Conservation (phyloP, 1,284 basidiomycete genomes). For the Ganoderma multipileum region DNA sequence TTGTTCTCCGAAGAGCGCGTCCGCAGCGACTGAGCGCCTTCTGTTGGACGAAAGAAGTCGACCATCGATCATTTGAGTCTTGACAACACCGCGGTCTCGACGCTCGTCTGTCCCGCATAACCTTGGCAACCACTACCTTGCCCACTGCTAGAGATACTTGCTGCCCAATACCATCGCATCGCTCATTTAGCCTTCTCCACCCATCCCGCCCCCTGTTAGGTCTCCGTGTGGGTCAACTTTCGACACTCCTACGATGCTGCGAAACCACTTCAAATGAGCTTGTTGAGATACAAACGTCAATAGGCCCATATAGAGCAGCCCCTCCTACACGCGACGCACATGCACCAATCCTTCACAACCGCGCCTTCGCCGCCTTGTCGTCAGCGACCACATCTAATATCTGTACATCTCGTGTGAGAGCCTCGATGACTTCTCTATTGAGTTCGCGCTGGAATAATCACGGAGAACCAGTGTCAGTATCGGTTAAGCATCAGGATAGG, state of each 20-base stretch:
- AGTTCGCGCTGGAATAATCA: constrained; percentile 45
- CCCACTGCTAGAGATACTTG: no score
- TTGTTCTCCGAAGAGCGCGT: neutral
- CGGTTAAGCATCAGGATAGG: neutral
- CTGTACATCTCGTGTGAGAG: constrained; percentile 37
- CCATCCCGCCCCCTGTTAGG: no score
- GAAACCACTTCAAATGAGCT: neutral
- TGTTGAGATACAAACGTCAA: neutral
- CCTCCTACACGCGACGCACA: neutral
- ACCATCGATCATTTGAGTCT: constrained; percentile 7
- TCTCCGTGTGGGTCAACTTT: neutral
- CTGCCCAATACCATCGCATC: neutral
- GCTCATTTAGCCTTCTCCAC: neutral
- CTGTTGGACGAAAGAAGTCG: neutral
- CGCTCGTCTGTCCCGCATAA: neutral
- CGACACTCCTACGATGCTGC: no score
- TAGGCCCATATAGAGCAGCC: neutral
- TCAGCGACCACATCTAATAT: constrained; percentile 36
- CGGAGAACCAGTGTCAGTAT: neutral
- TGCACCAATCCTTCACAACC: constrained; percentile 34
- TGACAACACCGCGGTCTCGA: constrained; percentile 1
- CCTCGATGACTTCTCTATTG: constrained; percentile 46
- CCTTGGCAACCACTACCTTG: constrained; percentile 4
- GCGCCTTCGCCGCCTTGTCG: constrained; percentile 43
- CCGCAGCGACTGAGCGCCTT: neutral